These are phyloP conservation scores for Aphanomyces cochlioides DNA, from an alignment of 352 stramenopile species.

Conservation along the genomic window DNA sequence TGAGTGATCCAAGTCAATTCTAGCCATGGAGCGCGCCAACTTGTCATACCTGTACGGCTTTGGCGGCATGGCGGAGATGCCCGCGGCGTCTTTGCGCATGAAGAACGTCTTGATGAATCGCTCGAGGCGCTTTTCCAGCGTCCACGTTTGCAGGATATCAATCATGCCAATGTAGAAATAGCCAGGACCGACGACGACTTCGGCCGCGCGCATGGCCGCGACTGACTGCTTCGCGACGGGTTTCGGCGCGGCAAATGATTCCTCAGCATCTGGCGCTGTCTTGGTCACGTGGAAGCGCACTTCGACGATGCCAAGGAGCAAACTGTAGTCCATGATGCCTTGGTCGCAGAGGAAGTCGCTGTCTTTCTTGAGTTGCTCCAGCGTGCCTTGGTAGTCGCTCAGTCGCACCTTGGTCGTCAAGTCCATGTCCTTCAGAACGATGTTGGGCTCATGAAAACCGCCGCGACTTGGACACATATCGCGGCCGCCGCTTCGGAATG, in stretches of 20 bases:
- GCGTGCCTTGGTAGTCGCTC: constrained; percentile 39
- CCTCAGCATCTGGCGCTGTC: constrained; percentile 60
- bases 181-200: constrained; percentile 74
- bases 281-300: constrained; percentile 71
- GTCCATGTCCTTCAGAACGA: constrained; percentile 80
- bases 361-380: constrained; percentile 65
- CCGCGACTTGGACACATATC: constrained; percentile 61
- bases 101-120: constrained; percentile 68
- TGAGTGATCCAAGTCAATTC: not conserved
- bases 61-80: constrained; percentile 73
- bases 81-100: constrained; percentile 57
- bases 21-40: not conserved
- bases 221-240: constrained; percentile 54
- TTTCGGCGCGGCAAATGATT: constrained; percentile 27
- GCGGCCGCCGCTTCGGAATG: constrained; percentile 51
- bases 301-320: constrained; percentile 74
- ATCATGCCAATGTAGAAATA: constrained; percentile 88
- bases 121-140: constrained; percentile 60
- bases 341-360: constrained; percentile 62
- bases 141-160: constrained; percentile 85
- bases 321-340: constrained; percentile 83
- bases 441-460: constrained; percentile 60
- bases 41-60: constrained; percentile 55
- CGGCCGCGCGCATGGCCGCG: constrained; percentile 55
- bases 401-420: constrained; percentile 68